Conservation (phyloP, 129 eudicot genomes). For the Flaveria trinervia region DNA sequence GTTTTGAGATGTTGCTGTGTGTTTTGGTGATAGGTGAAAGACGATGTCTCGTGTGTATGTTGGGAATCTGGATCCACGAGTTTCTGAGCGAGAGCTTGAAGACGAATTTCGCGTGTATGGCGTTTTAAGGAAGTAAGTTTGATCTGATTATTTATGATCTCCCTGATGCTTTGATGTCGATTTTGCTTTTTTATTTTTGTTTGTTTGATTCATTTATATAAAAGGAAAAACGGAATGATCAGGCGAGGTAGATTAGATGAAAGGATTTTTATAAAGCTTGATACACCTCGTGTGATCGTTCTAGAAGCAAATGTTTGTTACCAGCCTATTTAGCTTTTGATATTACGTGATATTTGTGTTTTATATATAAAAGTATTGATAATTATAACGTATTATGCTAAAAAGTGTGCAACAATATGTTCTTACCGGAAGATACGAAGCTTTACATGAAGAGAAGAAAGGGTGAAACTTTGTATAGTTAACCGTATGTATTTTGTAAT, state of each 20-base stretch:
- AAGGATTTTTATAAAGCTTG: not conserved
- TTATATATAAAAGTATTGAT: not conserved
- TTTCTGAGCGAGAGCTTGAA: constrained; percentile 74
- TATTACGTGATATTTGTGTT: not conserved
- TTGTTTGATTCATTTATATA: not conserved
- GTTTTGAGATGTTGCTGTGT: not conserved
- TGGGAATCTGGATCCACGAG: constrained; percentile 73
- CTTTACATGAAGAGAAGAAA: too few relatives aligned
- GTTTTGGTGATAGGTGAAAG: constrained; percentile 18
- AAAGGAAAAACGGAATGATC: not conserved
- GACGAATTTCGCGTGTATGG: constrained; percentile 78
- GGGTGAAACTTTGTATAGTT: too few relatives aligned
- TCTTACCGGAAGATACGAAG: not conserved
- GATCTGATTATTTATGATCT: not conserved
- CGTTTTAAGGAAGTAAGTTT: constrained; percentile 61
- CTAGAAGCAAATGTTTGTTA: too few relatives aligned
- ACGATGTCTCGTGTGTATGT: constrained; percentile 75
- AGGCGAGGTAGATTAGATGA: not conserved
- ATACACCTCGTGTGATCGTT: not conserved
- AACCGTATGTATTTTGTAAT: not conserved
- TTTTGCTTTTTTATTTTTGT: not conserved
- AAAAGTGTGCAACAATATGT: not conserved
- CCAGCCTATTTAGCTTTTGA: too few relatives aligned
- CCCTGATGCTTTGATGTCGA: not conserved
- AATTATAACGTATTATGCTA: not conserved